phyloP scores from a whole-genome alignment of 257 asterid species.

The Misopates orontium region DNA sequence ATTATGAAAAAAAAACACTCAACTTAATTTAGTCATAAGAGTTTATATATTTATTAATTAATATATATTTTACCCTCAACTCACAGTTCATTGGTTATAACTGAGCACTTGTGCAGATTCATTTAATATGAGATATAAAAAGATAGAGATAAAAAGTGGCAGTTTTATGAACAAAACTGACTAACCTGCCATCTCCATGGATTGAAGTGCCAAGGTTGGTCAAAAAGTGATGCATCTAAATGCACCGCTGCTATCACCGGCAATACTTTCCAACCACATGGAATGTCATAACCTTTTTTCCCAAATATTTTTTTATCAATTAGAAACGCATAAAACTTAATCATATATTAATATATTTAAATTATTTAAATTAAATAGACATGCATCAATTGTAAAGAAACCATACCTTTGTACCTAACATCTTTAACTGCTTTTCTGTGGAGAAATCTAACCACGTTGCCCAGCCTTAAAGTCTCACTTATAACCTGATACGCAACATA shows the following conservation, averaged over 20 bases:
- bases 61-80: no score
- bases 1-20: no score
- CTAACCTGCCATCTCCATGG: slow-evolving; percentile 92
- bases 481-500: slow-evolving; percentile 49
- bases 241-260: slow-evolving; percentile 98
- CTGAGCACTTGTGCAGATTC: neutral
- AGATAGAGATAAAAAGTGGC: slow-evolving; percentile 20
- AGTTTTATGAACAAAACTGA: slow-evolving; percentile 28
- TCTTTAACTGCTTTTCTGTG: slow-evolving; percentile 86
- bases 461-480: slow-evolving; percentile 79
- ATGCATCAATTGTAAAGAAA: slow-evolving; percentile 1
- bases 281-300: slow-evolving; percentile 90
- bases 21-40: no score
- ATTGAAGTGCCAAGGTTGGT: slow-evolving; percentile 88
- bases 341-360: neutral
- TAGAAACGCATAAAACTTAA: neutral
- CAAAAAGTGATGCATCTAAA: slow-evolving; percentile 84
- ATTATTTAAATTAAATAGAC: no score
- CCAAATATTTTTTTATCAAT: neutral
- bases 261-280: slow-evolving; percentile 98
- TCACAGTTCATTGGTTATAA: no score
- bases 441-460: slow-evolving; percentile 91
- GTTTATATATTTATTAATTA: no score
- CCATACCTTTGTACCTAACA: slow-evolving; percentile 73
- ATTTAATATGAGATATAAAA: neutral